These are phyloP conservation scores for Calocybe gangraenosa DNA, from an alignment of 768 basidiomycete species.

Conservation along the genomic window DNA sequence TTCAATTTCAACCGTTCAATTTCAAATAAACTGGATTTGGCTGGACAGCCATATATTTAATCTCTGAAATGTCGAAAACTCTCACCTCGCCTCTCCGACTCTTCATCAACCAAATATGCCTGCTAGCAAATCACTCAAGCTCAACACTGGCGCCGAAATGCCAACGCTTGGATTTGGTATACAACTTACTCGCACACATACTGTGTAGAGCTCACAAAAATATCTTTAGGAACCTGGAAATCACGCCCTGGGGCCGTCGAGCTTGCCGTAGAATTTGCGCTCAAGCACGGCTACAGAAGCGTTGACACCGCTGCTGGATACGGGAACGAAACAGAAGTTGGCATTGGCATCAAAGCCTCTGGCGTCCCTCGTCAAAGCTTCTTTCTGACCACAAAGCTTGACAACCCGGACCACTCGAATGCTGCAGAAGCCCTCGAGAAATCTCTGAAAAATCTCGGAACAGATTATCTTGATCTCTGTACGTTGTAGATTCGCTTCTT, in stretches of 20 bases:
- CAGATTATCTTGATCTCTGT: conserved; percentile 80
- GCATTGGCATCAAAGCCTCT: conserved; percentile 69
- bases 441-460: conserved; percentile 66
- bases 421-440: conserved; percentile 59
- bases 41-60: no score
- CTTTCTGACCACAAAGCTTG: conserved; percentile 78
- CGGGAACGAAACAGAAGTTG: conserved; percentile 78
- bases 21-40: no score
- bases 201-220: not conserved
- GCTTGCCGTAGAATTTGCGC: conserved; percentile 68
- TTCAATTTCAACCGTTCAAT: no score
- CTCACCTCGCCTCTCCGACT: not conserved
- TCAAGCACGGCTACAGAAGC: conserved; percentile 70
- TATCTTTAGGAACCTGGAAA: conserved; percentile 68
- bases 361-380: conserved; percentile 69
- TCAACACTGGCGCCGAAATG: conserved; percentile 78
- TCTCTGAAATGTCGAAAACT: not conserved
- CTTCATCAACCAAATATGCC: conserved; percentile 37
- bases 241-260: conserved; percentile 66
- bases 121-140: conserved; percentile 43
- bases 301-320: conserved; percentile 72
- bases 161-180: conserved; percentile 67
- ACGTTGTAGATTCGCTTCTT: conserved; percentile 15
- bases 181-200: conserved; percentile 9
- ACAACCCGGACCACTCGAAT: conserved; percentile 57